A percentile compares a stretch with the other conserved stretches of the same genome.
phyloP scores from a whole-genome alignment of 495 filamentous ascomycete species.

The Xylaria grammica region DNA sequence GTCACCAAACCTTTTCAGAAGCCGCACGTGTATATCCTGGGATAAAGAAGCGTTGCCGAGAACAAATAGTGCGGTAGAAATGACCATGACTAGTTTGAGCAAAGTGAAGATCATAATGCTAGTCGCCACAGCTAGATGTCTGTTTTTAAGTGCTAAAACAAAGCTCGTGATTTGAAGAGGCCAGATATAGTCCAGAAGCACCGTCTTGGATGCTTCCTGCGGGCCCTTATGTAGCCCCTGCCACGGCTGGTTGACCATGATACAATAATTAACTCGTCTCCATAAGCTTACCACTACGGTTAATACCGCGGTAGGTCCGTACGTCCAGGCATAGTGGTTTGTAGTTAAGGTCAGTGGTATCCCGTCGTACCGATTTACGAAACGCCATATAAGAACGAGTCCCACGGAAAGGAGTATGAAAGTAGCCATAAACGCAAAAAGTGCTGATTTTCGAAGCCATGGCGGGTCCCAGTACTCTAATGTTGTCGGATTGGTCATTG shows the following conservation, averaged over 20 bases:
- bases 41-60: background rate
- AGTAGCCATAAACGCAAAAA: background rate
- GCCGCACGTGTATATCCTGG: background rate
- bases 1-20: background rate
- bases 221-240: constrained; percentile 18
- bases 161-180: constrained; percentile 4
- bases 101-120: background rate
- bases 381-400: constrained; percentile 1
- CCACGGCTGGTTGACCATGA: constrained; percentile 36
- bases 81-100: constrained; percentile 1
- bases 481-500: background rate
- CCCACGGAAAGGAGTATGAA: background rate
- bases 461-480: background rate
- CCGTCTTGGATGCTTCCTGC: background rate
- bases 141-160: background rate
- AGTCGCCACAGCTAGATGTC: constrained; percentile 2
- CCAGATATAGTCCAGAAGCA: constrained; percentile 20
- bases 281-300: constrained; percentile 30
- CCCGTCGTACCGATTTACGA: background rate
- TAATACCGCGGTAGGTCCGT: constrained; percentile 36
- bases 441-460: constrained; percentile 5
- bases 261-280: constrained; percentile 31
- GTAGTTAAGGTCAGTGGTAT: background rate
- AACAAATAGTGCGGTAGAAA: constrained; percentile 6
- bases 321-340: constrained; percentile 36